Conservation (phyloP, 495 filamentous ascomycete species). For the Penicillium silybi region DNA sequence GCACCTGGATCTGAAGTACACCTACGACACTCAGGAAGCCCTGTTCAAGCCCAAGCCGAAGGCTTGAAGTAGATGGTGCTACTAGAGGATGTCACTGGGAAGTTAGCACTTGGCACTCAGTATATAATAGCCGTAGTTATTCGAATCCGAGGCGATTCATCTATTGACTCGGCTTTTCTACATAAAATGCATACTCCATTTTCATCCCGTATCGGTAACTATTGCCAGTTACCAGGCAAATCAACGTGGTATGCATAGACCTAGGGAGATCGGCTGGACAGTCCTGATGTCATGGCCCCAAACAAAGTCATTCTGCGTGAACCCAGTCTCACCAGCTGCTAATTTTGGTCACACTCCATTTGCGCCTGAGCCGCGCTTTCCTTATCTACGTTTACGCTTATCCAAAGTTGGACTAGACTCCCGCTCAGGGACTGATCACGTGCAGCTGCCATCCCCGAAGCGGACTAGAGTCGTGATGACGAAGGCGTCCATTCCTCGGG, state of each 20-base stretch:
- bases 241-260: not conserved
- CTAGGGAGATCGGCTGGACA: not conserved
- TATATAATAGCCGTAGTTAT: not conserved
- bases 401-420: constrained; percentile 3
- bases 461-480: constrained; percentile 15
- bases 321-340: not conserved
- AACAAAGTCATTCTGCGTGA: not conserved
- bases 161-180: too few relatives aligned
- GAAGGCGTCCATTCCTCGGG: constrained; percentile 18
- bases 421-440: constrained; percentile 7
- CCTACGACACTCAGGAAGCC: constrained; percentile 66
- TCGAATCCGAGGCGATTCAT: too few relatives aligned
- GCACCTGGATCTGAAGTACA: constrained; percentile 73
- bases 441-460: constrained; percentile 7
- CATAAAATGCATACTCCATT: not conserved
- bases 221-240: not conserved
- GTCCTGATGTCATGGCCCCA: not conserved
- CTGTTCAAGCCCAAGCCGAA: constrained; percentile 49
- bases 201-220: not conserved
- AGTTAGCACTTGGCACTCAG: not conserved
- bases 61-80: not conserved
- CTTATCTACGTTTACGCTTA: constrained; percentile 1
- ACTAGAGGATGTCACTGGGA: not conserved
- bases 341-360: constrained; percentile 10
- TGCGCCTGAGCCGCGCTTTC: constrained; percentile 9